Percentiles rank a stretch among this genome's conserved stretches.
Evolutionary conservation across 2,329 filamentous ascomycete species (phyloP).

Genomic region (Penicillium hordei): DNA sequence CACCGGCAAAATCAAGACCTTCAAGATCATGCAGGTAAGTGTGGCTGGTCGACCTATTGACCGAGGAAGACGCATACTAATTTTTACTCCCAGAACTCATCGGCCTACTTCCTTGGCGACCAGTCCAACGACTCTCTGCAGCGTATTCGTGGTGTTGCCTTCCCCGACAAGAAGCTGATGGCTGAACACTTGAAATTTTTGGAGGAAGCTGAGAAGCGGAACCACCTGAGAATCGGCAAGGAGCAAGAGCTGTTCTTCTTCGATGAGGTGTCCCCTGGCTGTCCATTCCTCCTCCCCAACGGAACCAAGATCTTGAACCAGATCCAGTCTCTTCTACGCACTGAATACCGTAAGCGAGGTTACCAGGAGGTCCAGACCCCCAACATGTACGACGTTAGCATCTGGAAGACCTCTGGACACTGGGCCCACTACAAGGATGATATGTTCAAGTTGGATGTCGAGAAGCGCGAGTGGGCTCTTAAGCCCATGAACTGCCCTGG

Average conservation of each 20-base stretch:
- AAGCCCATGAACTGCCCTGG: constrained; percentile 99
- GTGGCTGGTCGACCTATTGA: neutral
- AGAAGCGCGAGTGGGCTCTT: constrained; percentile 80
- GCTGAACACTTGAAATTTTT: constrained; percentile 92
- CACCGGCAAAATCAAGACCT: constrained; percentile 90
- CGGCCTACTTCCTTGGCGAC: constrained; percentile 92
- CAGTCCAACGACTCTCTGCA: constrained; percentile 92
- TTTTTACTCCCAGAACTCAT: constrained; percentile 55
- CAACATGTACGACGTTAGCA: constrained; percentile 89
- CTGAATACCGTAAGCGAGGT: constrained; percentile 88
- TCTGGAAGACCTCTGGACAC: constrained; percentile 95
- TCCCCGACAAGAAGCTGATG: constrained; percentile 94
- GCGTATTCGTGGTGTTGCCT: constrained; percentile 94
- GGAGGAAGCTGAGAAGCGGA: constrained; percentile 95
- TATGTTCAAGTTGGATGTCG: constrained; percentile 82
- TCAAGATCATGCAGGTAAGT: constrained; percentile 78
- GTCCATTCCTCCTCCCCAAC: constrained; percentile 87
- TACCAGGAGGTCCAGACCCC: constrained; percentile 95
- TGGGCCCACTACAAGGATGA: constrained; percentile 94
- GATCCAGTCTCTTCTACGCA: constrained; percentile 74
- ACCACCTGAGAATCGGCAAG: constrained; percentile 88
- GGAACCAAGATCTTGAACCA: constrained; percentile 93
- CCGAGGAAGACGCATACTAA: neutral
- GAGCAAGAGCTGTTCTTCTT: constrained; percentile 99
- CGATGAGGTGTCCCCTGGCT: constrained; percentile 88